A percentile compares a stretch with the other conserved stretches of the same genome.
These are phyloP conservation scores for Jatropha multifida DNA, from an alignment of 441 rosid species.

Conservation along the genomic window DNA sequence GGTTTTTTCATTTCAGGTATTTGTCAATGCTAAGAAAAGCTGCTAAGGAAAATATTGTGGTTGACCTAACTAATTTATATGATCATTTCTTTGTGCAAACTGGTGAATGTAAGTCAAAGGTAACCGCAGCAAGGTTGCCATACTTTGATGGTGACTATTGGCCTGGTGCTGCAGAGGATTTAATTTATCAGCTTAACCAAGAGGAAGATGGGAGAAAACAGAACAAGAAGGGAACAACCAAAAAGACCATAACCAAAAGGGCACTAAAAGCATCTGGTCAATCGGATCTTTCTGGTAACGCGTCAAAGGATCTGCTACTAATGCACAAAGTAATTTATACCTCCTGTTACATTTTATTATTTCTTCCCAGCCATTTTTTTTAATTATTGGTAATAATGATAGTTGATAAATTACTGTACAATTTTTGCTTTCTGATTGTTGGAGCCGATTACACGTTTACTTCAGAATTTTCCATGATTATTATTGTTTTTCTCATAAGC, in stretches of 20 bases:
- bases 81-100: constrained; percentile 87
- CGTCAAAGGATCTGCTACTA: constrained; percentile 90
- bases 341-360: constrained; percentile 16
- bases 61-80: constrained; percentile 82
- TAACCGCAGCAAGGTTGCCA: constrained; percentile 97
- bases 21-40: constrained; percentile 92
- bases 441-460: too few relatives aligned
- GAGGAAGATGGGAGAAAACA: constrained; percentile 96
- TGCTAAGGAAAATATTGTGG: constrained; percentile 80
- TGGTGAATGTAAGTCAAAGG: constrained; percentile 92
- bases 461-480: neutral
- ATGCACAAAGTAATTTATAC: constrained; percentile 82
- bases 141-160: constrained; percentile 99
- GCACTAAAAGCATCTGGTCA: constrained; percentile 99
- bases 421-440: neutral
- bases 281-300: constrained; percentile 90
- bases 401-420: neutral
- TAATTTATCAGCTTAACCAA: constrained; percentile 90
- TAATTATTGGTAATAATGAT: neutral
- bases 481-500: neutral
- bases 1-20: constrained; percentile 60
- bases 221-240: constrained; percentile 83
- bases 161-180: constrained; percentile 99
- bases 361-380: neutral
- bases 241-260: constrained; percentile 90